A percentile compares a stretch with the other conserved stretches of the same genome.
Conservation (phyloP, 2,329 filamentous ascomycete species). For the Orbilia oligospora region DNA sequence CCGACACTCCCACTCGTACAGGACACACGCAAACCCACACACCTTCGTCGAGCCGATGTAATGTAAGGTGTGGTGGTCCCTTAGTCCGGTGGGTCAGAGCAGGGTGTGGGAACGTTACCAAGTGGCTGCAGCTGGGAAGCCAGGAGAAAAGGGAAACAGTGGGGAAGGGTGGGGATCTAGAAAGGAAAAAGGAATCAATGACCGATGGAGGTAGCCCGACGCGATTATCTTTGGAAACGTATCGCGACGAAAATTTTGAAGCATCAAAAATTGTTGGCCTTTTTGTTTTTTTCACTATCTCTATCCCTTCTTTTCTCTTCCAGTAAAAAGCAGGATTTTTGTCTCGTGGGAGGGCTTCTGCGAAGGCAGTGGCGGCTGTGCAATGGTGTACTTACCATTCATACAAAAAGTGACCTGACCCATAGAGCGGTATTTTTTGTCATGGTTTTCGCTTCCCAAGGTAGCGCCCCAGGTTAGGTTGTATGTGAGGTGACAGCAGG, state of each 20-base stretch:
- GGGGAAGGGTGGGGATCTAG: conserved; percentile 23
- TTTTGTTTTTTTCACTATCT: not conserved
- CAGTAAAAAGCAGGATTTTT: conserved; percentile 39
- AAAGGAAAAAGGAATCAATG: conserved; percentile 28
- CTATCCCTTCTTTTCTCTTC: conserved; percentile 5
- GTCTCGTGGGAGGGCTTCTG: conserved; percentile 35
- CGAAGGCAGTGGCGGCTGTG: conserved; percentile 39
- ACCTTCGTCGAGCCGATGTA: conserved; percentile 19
- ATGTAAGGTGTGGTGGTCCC: conserved; percentile 27
- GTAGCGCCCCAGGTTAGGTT: conserved; percentile 15
- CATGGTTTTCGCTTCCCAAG: conserved; percentile 19
- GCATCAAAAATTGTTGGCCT: conserved; percentile 20
- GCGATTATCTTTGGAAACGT: conserved; percentile 34
- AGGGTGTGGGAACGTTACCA: conserved; percentile 30
- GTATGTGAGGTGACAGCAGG: conserved; percentile 45
- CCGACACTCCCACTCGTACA: conserved; percentile 45
- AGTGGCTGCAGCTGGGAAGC: conserved; percentile 28
- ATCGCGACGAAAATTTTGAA: conserved; percentile 28
- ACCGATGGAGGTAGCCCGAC: conserved; percentile 24
- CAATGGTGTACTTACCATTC: conserved; percentile 39
- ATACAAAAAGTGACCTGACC: conserved; percentile 11
- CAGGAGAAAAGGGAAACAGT: conserved; percentile 29
- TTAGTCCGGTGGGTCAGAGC: conserved; percentile 28
- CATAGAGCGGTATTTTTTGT: conserved; percentile 29
- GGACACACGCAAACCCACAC: conserved; percentile 43